A percentile compares a stretch with the other conserved stretches of the same genome.
These are phyloP conservation scores for Nicotiana noctiflora DNA, from an alignment of 257 asterid species.

Conservation along the genomic window DNA sequence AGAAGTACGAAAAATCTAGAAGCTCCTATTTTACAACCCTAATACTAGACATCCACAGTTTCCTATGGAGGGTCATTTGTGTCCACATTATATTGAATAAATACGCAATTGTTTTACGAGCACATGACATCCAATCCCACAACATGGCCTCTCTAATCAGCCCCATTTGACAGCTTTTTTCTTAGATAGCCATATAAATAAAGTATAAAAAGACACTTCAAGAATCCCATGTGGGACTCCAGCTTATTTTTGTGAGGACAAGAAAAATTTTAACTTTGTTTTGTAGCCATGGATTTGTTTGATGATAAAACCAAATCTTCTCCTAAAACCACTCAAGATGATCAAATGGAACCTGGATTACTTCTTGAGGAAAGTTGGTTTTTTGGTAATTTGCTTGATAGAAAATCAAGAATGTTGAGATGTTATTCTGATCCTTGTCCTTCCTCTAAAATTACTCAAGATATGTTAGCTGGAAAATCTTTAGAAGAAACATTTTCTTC, in stretches of 20 bases:
- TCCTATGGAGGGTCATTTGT: too few relatives aligned
- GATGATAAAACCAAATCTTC: constrained; percentile 13
- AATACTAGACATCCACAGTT: too few relatives aligned
- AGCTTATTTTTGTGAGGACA: constrained; percentile 1
- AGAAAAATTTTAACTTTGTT: constrained; percentile 3
- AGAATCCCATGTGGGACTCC: constrained; percentile 23
- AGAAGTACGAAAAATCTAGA: too few relatives aligned
- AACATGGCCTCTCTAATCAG: constrained; percentile 47
- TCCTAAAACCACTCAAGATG: constrained; percentile 2
- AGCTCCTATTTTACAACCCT: too few relatives aligned
- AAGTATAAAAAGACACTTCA: constrained; percentile 10
- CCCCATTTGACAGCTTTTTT: constrained; percentile 36
- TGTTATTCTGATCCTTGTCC: constrained; percentile 44
- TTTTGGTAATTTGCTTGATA: constrained; percentile 52
- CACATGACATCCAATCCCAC: constrained; percentile 46
- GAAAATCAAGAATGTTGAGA: constrained; percentile 38
- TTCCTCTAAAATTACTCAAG: constrained; percentile 14
- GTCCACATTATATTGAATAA: constrained; percentile 21
- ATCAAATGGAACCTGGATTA: constrained; percentile 41
- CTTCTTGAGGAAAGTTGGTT: constrained; percentile 68
- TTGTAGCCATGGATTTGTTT: constrained; percentile 22
- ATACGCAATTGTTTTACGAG: constrained; percentile 21
- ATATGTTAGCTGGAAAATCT: neutral
- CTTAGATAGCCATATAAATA: constrained; percentile 17
- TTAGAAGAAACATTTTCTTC: constrained; percentile 13